Conservation (phyloP, 352 stramenopile genomes). For the Blastocystis hominis region DNA sequence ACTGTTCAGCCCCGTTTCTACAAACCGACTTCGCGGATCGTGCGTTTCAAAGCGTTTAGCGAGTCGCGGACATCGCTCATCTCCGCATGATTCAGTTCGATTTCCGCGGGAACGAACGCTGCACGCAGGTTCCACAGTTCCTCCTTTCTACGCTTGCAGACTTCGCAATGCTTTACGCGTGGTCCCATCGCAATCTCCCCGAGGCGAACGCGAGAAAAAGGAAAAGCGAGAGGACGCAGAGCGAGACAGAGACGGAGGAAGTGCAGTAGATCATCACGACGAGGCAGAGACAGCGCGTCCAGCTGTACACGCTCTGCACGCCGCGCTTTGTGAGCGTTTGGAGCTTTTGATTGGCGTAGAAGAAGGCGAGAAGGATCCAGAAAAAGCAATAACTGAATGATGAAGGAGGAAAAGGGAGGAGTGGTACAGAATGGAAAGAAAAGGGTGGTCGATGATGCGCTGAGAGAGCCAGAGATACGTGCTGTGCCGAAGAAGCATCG, state of each 20-base stretch:
- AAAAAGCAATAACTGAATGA: background rate
- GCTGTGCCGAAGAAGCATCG: background rate
- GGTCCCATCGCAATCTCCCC: background rate
- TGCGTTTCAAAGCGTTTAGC: no score
- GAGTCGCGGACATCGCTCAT: no score
- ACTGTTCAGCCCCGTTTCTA: no score
- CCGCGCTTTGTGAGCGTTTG: background rate
- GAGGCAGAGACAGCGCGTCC: background rate
- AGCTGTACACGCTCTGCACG: background rate
- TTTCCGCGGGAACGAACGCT: no score
- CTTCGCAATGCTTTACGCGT: background rate
- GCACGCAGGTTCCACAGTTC: background rate
- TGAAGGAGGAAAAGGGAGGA: background rate
- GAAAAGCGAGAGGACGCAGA: background rate
- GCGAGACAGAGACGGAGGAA: background rate
- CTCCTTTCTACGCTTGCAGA: background rate
- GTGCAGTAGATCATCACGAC: slow-evolving; percentile 11
- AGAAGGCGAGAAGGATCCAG: slow-evolving; percentile 8
- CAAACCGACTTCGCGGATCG: no score
- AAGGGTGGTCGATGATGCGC: background rate
- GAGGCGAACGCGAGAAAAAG: background rate
- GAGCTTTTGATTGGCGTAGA: background rate
- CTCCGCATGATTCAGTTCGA: no score
- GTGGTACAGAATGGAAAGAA: slow-evolving; percentile 4
- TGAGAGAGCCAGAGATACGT: background rate